Evolutionary conservation across 805 yeast genomes (phyloP), one percentile per base, ranked within the genome.

Genomic region (Komagataella ulmi): DNA sequence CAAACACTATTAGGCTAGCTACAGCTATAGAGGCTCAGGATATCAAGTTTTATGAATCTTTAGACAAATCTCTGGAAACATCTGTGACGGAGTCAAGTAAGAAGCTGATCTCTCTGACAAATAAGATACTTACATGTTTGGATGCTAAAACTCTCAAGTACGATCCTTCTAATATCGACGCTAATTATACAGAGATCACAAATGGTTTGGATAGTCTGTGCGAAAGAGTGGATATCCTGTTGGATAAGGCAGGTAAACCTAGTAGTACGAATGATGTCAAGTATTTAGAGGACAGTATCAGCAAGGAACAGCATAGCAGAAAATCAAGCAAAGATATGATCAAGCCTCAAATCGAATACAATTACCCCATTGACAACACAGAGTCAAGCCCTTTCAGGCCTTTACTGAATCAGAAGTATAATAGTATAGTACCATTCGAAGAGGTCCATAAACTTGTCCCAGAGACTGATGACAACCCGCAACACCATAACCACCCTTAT

Each of bases 401-500:
- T 1, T 70, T 79, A 51, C 65, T 93, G 23, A 70, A 74, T 1
- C 56, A 70, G 1, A 93, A 93, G 63, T 98, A 97, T 0, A 74
- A 86, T 62, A 78, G 88, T 0, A 49, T 82, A 7, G 66, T 65
- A 48, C 66, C 86, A 0, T 72, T 82, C 19, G 78, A 78, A n/a
- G 79, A 81, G 24, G 68, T 80, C 5, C 53, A 75, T 46, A 57
- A 55, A 52, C 59, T 76, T 59, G 69, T 67, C 46, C 65, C 61
- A 3, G 63, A 61, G 23, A 65, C 63, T 0, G 74, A 70, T 4
- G 70, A 69, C 21, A 66, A 68, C 36, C 83, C 86, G 3, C 63
- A 75, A 7, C 87, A 81, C 64, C 85, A 81, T 61, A 74, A 74
- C 7, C 93, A 93, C 50, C 99, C 99, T 0, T 91, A 93, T 60